Evolutionary conservation across 1,139 yeast genomes (phyloP).

Genomic region (Diutina scorzettiae): DNA sequence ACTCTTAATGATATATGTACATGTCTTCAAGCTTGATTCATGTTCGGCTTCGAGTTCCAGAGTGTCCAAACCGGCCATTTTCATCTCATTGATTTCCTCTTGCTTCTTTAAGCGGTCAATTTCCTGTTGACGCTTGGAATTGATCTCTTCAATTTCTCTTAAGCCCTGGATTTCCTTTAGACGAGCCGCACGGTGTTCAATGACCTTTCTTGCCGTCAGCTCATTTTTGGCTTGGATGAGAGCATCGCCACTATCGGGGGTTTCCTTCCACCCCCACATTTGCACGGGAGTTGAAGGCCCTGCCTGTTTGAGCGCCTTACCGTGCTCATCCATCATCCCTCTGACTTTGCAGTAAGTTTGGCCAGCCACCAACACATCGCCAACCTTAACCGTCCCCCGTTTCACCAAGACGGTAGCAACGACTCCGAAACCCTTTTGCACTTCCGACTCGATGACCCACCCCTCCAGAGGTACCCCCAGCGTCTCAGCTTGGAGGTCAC

Average conservation of each 20-base stretch:
- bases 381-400: conserved; percentile 64
- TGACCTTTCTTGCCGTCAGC: conserved; percentile 62
- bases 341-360: conserved; percentile 76
- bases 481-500: conserved; percentile 62
- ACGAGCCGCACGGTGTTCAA: conserved; percentile 48
- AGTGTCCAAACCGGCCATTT: conserved; percentile 43
- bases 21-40: conserved; percentile 22
- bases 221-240: conserved; percentile 70
- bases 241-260: conserved; percentile 88
- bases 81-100: conserved; percentile 42
- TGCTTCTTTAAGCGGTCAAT: conserved; percentile 35
- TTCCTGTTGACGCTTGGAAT: conserved; percentile 40
- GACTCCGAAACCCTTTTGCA: conserved; percentile 74
- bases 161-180: conserved; percentile 48
- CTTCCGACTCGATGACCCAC: conserved; percentile 79
- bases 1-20: conserved; percentile 58
- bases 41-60: conserved; percentile 26
- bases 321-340: conserved; percentile 68
- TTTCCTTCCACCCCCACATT: conserved; percentile 86
- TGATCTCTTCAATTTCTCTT: conserved; percentile 58
- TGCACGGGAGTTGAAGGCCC: conserved; percentile 90
- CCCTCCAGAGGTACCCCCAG: conserved; percentile 59
- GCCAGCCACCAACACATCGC: conserved; percentile 72
- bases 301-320: conserved; percentile 52
- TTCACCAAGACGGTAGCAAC: conserved; percentile 77